These are phyloP conservation scores for Nicotiana knightiana DNA, from an alignment of 257 asterid genomes.

Conservation along the genomic window DNA sequence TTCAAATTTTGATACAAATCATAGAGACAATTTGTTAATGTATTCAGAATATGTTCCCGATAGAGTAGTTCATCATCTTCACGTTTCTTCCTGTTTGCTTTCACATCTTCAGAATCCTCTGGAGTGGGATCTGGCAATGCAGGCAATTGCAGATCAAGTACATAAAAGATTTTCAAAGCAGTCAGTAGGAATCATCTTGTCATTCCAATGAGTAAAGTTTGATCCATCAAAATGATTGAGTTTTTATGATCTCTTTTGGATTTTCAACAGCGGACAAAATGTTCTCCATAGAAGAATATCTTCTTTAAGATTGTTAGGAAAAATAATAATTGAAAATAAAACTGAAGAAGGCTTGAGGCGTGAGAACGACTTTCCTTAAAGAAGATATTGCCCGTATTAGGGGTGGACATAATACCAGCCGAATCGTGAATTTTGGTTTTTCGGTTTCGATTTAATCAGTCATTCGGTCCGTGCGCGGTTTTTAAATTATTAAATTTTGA, in stretches of 20 bases:
- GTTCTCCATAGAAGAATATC: neutral
- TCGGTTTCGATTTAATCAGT: no score
- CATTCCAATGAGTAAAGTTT: neutral
- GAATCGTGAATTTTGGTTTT: no score
- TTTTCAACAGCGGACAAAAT: no score
- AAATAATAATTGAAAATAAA: no score
- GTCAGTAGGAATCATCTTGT: neutral
- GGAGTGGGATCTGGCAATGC: neutral
- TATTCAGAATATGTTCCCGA: neutral
- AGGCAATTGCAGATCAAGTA: neutral
- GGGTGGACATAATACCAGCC: no score
- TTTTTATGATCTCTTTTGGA: neutral
- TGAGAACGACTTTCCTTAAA: no score
- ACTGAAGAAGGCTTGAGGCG: no score
- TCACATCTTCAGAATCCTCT: neutral
- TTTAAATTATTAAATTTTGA: no score
- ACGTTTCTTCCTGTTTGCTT: neutral
- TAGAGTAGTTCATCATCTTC: neutral
- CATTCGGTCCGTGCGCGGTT: no score
- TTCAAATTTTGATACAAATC: neutral
- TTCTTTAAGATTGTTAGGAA: neutral
- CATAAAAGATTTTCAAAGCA: neutral
- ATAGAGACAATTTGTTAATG: neutral
- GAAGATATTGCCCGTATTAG: no score
- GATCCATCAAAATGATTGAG: neutral